Percentiles rank a stretch among this genome's conserved stretches.
phyloP scores from a whole-genome alignment of 805 yeast genomes.

The Kuraishia capsulata region DNA sequence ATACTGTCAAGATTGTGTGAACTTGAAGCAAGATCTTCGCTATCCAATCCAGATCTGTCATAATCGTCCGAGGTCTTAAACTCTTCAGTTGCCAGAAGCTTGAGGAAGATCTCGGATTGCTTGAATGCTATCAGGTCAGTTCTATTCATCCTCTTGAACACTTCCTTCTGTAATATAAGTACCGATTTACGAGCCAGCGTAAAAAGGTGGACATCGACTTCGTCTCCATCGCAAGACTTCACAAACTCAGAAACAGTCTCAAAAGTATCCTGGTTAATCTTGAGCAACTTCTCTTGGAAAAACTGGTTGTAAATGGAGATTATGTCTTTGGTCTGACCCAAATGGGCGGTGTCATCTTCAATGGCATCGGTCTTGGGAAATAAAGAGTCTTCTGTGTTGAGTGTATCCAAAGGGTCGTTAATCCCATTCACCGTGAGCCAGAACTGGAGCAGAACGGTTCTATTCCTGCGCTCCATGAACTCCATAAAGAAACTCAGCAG shows the following conservation, averaged over 20 bases:
- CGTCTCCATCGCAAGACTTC: constrained; percentile 8
- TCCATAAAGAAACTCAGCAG: constrained; percentile 41
- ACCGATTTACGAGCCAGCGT: constrained; percentile 48
- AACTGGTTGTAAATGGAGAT: constrained; percentile 35
- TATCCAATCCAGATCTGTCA: not conserved
- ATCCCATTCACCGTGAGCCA: constrained; percentile 63
- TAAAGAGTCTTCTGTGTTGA: constrained; percentile 18
- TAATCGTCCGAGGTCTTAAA: constrained; percentile 6
- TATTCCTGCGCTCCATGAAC: constrained; percentile 42
- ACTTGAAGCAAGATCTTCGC: not conserved
- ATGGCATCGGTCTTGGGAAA: too few relatives aligned
- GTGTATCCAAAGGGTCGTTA: constrained; percentile 63
- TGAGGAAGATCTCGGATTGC: constrained; percentile 44
- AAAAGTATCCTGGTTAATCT: constrained; percentile 17
- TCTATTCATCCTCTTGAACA: constrained; percentile 39
- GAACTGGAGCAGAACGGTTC: constrained; percentile 42
- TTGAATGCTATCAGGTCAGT: constrained; percentile 53
- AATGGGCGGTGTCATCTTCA: constrained; percentile 10
- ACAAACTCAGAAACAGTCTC: constrained; percentile 29
- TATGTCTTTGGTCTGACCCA: constrained; percentile 40
- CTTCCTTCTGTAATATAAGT: constrained; percentile 47
- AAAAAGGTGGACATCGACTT: constrained; percentile 24
- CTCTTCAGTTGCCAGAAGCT: constrained; percentile 36
- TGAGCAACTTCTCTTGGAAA: constrained; percentile 23
- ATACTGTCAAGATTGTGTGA: not conserved